Evolutionary conservation across 176 grass and related monocot species (phyloP), one percentile per base, ranked within the genome.

Genomic region (Leersia perrieri): DNA sequence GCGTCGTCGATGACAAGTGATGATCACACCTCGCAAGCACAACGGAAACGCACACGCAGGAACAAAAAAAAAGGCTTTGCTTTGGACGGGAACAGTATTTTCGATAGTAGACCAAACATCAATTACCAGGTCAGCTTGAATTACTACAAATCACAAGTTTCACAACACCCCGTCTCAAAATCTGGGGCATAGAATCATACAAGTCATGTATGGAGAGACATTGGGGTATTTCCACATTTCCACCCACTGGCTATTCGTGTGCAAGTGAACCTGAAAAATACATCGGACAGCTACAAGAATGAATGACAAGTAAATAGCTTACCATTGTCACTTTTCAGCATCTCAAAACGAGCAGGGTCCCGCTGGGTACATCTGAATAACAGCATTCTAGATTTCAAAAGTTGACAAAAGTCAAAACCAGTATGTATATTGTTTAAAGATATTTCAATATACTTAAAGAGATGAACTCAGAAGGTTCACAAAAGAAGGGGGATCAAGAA

Each of bases 381-480:
- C 62, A 18, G 22, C 1, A 53, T 40, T 80, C n/a, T 33, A 75
- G 35, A 41, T 87, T 76, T 38, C 40, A 77, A 64, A 20, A 34
- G 33, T 23, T n/a, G 22, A 60, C 32, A 72, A 55, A 16, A 65
- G 36, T 58, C 65, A 77, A 64, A 5, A 82, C 16, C 14, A 65
- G 15, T 0, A 23, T 49, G 3, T 6, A 29, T 20, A 18, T 8
- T 8, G 22, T 15, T 82, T 82, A 3, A 70, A 49, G 16, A 39
- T 12, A 70, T 58, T 70, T 70, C 38, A 70, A 57, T 31, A 5
- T 55, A 9, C 31, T 7, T 26, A 5, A 40, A 38, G 40, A 1
- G 38, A 32, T 31, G 22, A n/a, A 22, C 25, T 31, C 36, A 44
- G 55, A 63, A 64, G n/a, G 20, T 13, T 38, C 36, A 73, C 6